Evolutionary conservation across 176 grass and related monocot genomes (phyloP).

Genomic region (Oryza australiensis): DNA sequence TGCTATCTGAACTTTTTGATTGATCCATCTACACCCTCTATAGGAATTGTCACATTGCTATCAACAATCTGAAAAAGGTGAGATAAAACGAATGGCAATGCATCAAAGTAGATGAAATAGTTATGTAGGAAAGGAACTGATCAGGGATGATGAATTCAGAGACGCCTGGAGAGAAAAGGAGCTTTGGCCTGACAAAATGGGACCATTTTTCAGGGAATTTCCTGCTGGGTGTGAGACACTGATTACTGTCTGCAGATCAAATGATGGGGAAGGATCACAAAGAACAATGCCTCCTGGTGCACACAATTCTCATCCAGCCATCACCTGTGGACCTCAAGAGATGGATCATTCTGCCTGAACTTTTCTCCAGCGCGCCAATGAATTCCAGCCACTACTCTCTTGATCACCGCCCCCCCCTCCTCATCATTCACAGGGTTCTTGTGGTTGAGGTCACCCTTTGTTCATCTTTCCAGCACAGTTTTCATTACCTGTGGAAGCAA

Average conservation of each 20-base stretch:
- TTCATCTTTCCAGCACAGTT: constrained; percentile 34
- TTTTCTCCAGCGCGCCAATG: background rate
- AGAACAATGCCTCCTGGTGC: background rate
- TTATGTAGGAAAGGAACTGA: constrained; percentile 20
- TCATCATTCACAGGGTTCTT: constrained; percentile 6
- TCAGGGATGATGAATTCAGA: constrained; percentile 28
- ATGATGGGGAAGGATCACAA: constrained; percentile 40
- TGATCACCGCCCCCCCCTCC: background rate
- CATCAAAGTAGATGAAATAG: constrained; percentile 26
- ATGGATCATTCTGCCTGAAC: background rate
- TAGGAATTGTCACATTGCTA: constrained; percentile 39
- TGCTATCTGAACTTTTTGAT: constrained; percentile 22
- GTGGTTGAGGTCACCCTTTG: background rate
- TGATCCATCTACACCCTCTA: constrained; percentile 20
- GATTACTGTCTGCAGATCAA: constrained; percentile 45
- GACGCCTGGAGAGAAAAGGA: background rate
- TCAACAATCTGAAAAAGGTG: constrained; percentile 29
- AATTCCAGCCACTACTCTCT: constrained; percentile 37
- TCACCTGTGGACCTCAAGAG: constrained; percentile 18
- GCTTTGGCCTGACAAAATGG: constrained; percentile 23
- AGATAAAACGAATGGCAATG: constrained; percentile 16
- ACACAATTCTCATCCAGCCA: constrained; percentile 20
- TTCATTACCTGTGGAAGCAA: constrained; percentile 23
- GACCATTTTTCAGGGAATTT: constrained; percentile 41
- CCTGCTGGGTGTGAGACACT: constrained; percentile 29